A percentile compares a stretch with the other conserved stretches of the same genome.
phyloP scores from a whole-genome alignment of 345 rosid genomes.

The Rubroshorea leprosula region DNA sequence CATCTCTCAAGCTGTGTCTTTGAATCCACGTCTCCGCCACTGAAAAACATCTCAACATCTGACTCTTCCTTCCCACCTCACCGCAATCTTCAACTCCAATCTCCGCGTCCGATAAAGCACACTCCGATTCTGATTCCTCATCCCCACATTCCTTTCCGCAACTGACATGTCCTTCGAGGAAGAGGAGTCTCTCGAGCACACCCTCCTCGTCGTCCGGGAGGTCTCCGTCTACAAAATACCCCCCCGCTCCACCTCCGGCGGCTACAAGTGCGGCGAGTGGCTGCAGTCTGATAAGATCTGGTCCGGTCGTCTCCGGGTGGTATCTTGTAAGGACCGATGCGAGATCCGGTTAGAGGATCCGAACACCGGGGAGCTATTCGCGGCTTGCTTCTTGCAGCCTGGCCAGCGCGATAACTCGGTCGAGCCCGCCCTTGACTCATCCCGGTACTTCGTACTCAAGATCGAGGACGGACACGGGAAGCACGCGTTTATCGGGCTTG shows the following conservation, averaged over 20 bases:
- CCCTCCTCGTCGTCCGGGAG: constrained; percentile 92
- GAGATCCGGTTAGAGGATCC: constrained; percentile 99
- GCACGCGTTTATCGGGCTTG: constrained; percentile 94
- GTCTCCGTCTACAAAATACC: constrained; percentile 91
- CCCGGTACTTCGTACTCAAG: constrained; percentile 89
- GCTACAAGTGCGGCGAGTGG: constrained; percentile 99
- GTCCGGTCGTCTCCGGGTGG: constrained; percentile 95
- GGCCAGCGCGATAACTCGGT: constrained; percentile 84
- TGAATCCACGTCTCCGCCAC: constrained; percentile 13
- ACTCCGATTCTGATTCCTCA: neutral
- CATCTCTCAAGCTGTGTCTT: constrained; percentile 11
- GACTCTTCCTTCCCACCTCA: constrained; percentile 5
- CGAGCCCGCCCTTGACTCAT: constrained; percentile 96
- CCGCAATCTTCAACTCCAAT: neutral
- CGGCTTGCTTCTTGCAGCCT: constrained; percentile 85
- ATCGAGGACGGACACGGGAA: constrained; percentile 94
- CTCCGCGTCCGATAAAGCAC: neutral
- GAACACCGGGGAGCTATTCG: constrained; percentile 80
- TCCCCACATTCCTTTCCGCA: neutral
- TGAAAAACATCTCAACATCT: neutral
- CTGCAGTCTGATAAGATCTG: constrained; percentile 98
- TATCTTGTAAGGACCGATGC: constrained; percentile 89
- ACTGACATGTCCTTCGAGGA: constrained; percentile 74
- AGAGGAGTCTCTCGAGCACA: constrained; percentile 86
- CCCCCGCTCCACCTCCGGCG: constrained; percentile 88